These are phyloP conservation scores for Penicillium oxalicum DNA, from an alignment of 2,329 filamentous ascomycete genomes.

Conservation along the genomic window DNA sequence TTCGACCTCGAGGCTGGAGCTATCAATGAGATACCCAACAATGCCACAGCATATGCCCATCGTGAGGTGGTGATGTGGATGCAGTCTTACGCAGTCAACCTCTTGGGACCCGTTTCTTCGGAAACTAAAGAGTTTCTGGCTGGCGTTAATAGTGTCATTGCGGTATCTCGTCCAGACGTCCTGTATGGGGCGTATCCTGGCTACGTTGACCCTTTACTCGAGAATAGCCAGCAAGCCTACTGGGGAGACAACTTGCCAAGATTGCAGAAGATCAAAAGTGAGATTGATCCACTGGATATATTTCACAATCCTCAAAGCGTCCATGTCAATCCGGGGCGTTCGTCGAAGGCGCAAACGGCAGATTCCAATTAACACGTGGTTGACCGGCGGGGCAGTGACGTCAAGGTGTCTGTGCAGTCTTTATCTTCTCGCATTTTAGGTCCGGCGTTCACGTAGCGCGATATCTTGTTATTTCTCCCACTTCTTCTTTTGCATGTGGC, in stretches of 20 bases:
- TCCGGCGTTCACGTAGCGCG: too few relatives aligned
- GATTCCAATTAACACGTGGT: not conserved
- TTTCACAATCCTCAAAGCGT: slow-evolving; percentile 56
- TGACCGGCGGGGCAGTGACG: not conserved
- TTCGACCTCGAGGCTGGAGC: slow-evolving; percentile 59
- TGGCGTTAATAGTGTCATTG: slow-evolving; percentile 42
- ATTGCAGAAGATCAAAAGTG: slow-evolving; percentile 47
- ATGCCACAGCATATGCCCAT: slow-evolving; percentile 58
- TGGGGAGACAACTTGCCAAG: slow-evolving; percentile 50
- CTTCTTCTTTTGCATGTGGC: too few relatives aligned
- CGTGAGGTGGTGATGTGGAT: slow-evolving; percentile 60
- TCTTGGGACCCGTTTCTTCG: slow-evolving; percentile 40
- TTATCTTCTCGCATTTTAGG: not conserved
- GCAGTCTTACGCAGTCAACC: slow-evolving; percentile 55
- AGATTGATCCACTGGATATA: slow-evolving; percentile 49
- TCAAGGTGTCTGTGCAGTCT: not conserved
- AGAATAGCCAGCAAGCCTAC: slow-evolving; percentile 46
- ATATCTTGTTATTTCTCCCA: too few relatives aligned
- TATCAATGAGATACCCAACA: slow-evolving; percentile 49
- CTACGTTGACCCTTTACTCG: slow-evolving; percentile 53
- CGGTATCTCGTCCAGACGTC: slow-evolving; percentile 30
- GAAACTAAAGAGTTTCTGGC: slow-evolving; percentile 48
- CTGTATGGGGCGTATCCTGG: slow-evolving; percentile 54
- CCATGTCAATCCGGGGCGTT: not conserved
- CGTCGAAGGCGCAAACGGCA: not conserved